Evolutionary conservation across 2,329 filamentous ascomycete species (phyloP), one percentile per base, ranked within the genome.

Genomic region (Apiospora koreana): DNA sequence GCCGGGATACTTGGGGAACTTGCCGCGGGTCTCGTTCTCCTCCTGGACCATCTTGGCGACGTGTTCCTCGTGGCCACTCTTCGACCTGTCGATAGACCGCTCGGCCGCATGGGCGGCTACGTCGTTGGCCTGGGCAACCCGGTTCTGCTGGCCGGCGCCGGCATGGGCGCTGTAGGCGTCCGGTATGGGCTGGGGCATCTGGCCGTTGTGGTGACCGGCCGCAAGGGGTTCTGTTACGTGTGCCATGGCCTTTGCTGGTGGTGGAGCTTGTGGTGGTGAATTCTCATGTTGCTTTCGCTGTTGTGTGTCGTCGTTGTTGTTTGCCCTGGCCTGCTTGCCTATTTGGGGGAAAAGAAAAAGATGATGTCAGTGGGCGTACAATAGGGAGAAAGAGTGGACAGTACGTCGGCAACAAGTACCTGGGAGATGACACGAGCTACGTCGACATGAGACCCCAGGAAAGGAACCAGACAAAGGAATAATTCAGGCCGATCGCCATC

Each of bases 31-130:
- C 77, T 93, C 93, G 71, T 94, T 94, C 85, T 98, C 96, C 80
- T 98, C 96, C 70, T 94, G 94, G 1, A 99, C 91, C 50, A 98
- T 91, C 77, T 93, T 91, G 79, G 94, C 93, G 38, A 98, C 87
- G 72, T 95, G 93, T 54, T 89, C 86, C 5, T 93, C 91, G 72
- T 87, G 86, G 70, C 85, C 81, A 72, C 72, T 80, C 77, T 80
- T 88, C 45, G 76, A 73, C 71, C 81, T 81, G 31, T 75, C 74
- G 18, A 82, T 75, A 75, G 88, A 86, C 75, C 94, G 91, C 71
- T 89, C 88, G 43, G 85, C 87, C 38, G 88, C 88, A 73, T 90
- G 88, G 9, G 91, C 88, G 38, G 91, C 90, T 64, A 86, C 88
- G 72, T 91, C 86, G 69, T 87, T 89, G 43, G 92, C 92, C 78